A percentile compares a stretch with the other conserved stretches of the same genome.
These are phyloP conservation scores for Calocybe indica DNA, from an alignment of 768 basidiomycete species.

Conservation along the genomic window DNA sequence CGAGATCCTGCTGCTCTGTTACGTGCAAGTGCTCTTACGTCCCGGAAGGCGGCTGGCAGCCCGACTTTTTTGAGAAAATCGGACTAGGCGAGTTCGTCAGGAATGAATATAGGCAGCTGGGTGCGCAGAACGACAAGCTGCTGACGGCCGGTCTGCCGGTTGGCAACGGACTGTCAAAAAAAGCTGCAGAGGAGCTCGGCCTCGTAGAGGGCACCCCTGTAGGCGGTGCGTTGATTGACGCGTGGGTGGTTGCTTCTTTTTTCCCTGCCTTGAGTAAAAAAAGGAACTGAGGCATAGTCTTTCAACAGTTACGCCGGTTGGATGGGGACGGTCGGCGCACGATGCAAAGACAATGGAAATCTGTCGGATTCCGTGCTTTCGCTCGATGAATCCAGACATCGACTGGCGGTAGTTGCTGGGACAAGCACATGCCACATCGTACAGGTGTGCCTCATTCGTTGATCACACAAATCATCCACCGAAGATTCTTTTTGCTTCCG, in stretches of 20 bases:
- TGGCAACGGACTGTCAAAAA: slow-evolving; percentile 71
- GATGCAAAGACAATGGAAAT: slow-evolving; percentile 48
- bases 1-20: slow-evolving; percentile 86
- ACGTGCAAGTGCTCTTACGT: slow-evolving; percentile 96
- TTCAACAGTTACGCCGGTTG: slow-evolving; percentile 80
- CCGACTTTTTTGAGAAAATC: slow-evolving; percentile 80
- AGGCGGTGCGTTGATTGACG: slow-evolving; percentile 93
- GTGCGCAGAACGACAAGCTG: slow-evolving; percentile 56
- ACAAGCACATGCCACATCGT: slow-evolving; percentile 96
- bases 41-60: slow-evolving; percentile 83
- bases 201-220: slow-evolving; percentile 83
- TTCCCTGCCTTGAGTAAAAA: neutral
- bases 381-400: slow-evolving; percentile 70
- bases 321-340: slow-evolving; percentile 91
- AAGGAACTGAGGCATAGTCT: neutral
- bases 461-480: neutral
- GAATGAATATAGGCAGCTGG: slow-evolving; percentile 69
- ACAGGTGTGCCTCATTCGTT: slow-evolving; percentile 41
- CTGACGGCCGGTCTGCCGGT: slow-evolving; percentile 84
- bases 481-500: neutral
- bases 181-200: slow-evolving; percentile 82
- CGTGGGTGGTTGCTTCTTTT: slow-evolving; percentile 42
- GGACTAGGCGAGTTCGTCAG: slow-evolving; percentile 70
- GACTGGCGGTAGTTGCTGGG: slow-evolving; percentile 91
- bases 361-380: slow-evolving; percentile 48